phyloP scores from a whole-genome alignment of 1,284 basidiomycete species.

The Vanrija pseudolonga region DNA sequence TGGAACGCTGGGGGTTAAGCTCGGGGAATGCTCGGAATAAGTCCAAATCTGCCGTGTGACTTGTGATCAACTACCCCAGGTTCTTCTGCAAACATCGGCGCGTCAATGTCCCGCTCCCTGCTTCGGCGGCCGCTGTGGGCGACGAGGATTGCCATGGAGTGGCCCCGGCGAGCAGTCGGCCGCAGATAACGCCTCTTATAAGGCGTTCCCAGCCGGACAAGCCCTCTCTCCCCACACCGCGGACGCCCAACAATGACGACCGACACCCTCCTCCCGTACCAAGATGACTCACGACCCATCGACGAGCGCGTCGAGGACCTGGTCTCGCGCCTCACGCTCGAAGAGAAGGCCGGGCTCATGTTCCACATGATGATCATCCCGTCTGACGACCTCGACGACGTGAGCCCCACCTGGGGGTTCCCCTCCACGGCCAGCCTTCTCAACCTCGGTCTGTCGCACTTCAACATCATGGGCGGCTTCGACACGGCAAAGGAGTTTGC shows the following conservation, averaged over 20 bases:
- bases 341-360: conserved; percentile 14
- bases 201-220: too few relatives aligned
- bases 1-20: too few relatives aligned
- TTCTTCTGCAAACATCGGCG: too few relatives aligned
- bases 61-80: too few relatives aligned
- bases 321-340: conserved; percentile 4
- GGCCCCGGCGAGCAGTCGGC: too few relatives aligned
- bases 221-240: too few relatives aligned
- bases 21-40: too few relatives aligned
- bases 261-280: conserved; percentile 10
- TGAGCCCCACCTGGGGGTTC: not conserved
- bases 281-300: not conserved
- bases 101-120: too few relatives aligned
- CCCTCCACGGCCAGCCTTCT: conserved; percentile 1
- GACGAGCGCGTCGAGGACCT: conserved; percentile 16
- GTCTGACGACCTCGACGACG: not conserved
- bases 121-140: too few relatives aligned
- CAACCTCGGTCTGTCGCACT: conserved; percentile 6
- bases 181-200: too few relatives aligned
- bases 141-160: too few relatives aligned
- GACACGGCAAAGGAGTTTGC: conserved; percentile 3
- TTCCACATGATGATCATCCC: conserved; percentile 12
- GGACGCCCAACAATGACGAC: not conserved
- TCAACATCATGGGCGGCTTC: conserved; percentile 13
- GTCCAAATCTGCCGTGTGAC: too few relatives aligned